Evolutionary conservation across 257 asterid genomes (phyloP).

Genomic region (Lycium barbarum): DNA sequence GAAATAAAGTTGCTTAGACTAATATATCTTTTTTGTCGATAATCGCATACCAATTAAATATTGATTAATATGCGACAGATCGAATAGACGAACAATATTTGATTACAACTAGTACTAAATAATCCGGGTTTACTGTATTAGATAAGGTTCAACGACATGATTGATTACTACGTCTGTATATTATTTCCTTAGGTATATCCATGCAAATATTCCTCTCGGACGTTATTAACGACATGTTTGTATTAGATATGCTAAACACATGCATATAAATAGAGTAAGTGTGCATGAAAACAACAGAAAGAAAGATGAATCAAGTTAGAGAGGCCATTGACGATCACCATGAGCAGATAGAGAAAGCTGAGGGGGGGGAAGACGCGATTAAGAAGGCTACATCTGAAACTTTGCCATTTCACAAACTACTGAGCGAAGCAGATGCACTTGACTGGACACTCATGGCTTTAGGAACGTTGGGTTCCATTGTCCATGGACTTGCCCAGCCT

Average conservation of each 20-base stretch:
- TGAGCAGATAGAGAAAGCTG: conserved; percentile 38
- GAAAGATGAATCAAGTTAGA: conserved; percentile 30
- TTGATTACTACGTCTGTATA: neutral
- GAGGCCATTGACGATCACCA: conserved; percentile 39
- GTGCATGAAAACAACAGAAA: conserved; percentile 32
- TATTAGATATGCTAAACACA: neutral
- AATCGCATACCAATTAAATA: neutral
- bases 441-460: conserved; percentile 80
- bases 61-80: neutral
- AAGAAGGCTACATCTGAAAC: conserved; percentile 34
- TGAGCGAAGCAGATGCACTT: conserved; percentile 68
- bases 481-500: conserved; percentile 88
- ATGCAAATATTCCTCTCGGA: neutral
- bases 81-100: neutral
- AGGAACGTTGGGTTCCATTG: conserved; percentile 69
- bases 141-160: neutral
- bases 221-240: conserved; percentile 4
- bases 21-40: neutral
- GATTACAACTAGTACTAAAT: neutral
- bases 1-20: neutral
- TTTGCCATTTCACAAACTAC: conserved; percentile 57
- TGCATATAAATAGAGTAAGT: conserved; percentile 18
- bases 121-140: neutral
- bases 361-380: conserved; percentile 1
- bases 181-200: conserved; percentile 12